phyloP scores from a whole-genome alignment of 495 filamentous ascomycete species.

The Penicillium macrosclerotiorum region DNA sequence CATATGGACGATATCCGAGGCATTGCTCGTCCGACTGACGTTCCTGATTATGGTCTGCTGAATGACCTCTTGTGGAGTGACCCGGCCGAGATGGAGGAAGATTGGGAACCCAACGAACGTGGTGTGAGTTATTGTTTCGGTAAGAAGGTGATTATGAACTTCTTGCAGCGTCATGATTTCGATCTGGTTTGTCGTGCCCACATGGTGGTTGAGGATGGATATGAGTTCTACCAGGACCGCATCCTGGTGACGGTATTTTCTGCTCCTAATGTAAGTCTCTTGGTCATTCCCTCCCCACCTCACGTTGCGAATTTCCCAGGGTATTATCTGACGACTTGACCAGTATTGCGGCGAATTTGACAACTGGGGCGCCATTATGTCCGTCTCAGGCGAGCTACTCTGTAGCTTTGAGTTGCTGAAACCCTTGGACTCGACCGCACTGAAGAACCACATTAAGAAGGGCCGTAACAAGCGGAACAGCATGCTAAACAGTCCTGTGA shows the following conservation, averaged over 20 bases:
- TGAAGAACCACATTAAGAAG: constrained; percentile 99
- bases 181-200: constrained; percentile 96
- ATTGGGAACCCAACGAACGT: constrained; percentile 97
- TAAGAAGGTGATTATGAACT: constrained; percentile 97
- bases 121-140: constrained; percentile 99
- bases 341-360: constrained; percentile 99
- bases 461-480: constrained; percentile 85
- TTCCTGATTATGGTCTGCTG: constrained; percentile 93
- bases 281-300: constrained; percentile 1
- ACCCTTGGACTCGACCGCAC: constrained; percentile 89
- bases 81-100: constrained; percentile 93
- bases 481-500: constrained; percentile 91
- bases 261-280: constrained; percentile 82
- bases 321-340: neutral
- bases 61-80: constrained; percentile 99
- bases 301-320: neutral
- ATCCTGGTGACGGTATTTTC: constrained; percentile 97
- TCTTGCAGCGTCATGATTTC: constrained; percentile 92
- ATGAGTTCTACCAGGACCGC: constrained; percentile 97
- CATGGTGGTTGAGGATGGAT: constrained; percentile 99
- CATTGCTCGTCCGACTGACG: constrained; percentile 93
- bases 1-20: constrained; percentile 99
- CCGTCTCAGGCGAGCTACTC: constrained; percentile 85
- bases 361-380: constrained; percentile 99
- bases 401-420: constrained; percentile 98